These are phyloP conservation scores for Dichotomopilus funicola DNA, from an alignment of 2,329 filamentous ascomycete genomes.

Conservation along the genomic window DNA sequence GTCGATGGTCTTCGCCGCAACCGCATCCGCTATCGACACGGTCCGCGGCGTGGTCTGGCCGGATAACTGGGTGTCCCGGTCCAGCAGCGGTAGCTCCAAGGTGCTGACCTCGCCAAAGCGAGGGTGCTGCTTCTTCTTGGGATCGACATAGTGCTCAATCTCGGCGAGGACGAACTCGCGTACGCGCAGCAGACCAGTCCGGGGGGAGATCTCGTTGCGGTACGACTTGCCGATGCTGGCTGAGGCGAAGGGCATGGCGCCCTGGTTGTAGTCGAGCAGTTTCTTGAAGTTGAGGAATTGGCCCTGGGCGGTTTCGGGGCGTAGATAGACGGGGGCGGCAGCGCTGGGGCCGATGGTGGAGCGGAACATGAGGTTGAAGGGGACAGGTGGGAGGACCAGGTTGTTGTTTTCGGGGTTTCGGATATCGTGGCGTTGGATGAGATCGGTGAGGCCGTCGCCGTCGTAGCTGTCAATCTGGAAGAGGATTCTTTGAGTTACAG, in stretches of 20 bases:
- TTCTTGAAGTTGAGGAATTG: constrained; percentile 9
- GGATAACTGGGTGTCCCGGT: constrained; percentile 30
- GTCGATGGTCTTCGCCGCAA: constrained; percentile 54
- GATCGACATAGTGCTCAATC: constrained; percentile 4
- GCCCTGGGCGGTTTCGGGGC: constrained; percentile 4
- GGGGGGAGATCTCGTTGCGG: constrained; percentile 6
- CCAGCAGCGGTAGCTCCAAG: not conserved
- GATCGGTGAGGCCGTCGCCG: not conserved
- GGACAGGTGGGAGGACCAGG: constrained; percentile 2
- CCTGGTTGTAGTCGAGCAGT: constrained; percentile 10
- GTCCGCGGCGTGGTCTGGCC: constrained; percentile 52
- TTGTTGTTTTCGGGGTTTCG: constrained; percentile 6
- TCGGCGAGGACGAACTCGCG: constrained; percentile 4
- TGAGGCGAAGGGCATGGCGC: constrained; percentile 6
- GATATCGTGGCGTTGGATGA: constrained; percentile 3
- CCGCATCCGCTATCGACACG: constrained; percentile 56
- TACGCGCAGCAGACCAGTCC: constrained; percentile 1
- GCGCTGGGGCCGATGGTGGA: constrained; percentile 3
- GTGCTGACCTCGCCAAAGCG: not conserved
- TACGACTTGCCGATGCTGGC: constrained; percentile 5
- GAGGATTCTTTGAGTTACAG: too few species aligned
- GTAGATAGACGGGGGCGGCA: constrained; percentile 2
- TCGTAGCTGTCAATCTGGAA: constrained; percentile 8
- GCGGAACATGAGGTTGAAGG: constrained; percentile 8
- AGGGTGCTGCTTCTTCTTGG: not conserved